These are phyloP conservation scores for Kandelia obovata DNA, from an alignment of 345 rosid genomes.

Conservation along the genomic window DNA sequence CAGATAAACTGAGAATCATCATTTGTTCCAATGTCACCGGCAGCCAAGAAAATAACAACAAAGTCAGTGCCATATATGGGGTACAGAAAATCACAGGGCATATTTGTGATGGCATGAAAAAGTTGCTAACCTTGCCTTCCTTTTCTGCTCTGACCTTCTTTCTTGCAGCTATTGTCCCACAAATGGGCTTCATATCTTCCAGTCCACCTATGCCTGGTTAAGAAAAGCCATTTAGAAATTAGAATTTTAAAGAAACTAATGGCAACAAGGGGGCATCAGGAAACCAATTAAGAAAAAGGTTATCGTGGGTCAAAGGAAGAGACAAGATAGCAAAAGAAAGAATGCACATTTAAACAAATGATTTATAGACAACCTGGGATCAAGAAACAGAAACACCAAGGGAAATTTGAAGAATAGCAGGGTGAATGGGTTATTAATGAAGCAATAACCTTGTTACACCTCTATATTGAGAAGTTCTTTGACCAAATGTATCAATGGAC, in stretches of 20 bases:
- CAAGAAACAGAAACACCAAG: neutral
- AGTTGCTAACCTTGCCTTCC: constrained; percentile 73
- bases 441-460: constrained; percentile 80
- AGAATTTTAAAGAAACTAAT: neutral
- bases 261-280: neutral
- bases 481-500: constrained; percentile 94
- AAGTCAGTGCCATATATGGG: constrained; percentile 23
- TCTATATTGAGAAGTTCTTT: constrained; percentile 95
- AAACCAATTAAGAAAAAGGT: neutral
- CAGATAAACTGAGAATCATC: constrained; percentile 68
- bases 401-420: neutral
- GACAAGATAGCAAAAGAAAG: neutral
- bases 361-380: neutral
- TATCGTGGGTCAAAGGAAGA: neutral
- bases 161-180: constrained; percentile 98
- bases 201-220: constrained; percentile 86
- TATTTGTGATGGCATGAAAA: neutral
- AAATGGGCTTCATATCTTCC: constrained; percentile 98
- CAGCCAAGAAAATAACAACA: constrained; percentile 15
- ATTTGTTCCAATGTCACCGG: constrained; percentile 27
- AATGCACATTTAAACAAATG: neutral
- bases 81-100: neutral
- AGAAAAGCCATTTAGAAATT: constrained; percentile 3
- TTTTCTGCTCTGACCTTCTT: constrained; percentile 92
- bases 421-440: neutral